Evolutionary conservation across 2,329 filamentous ascomycete species (phyloP).

Genomic region (Pseudocercospora pini-densiflorae): DNA sequence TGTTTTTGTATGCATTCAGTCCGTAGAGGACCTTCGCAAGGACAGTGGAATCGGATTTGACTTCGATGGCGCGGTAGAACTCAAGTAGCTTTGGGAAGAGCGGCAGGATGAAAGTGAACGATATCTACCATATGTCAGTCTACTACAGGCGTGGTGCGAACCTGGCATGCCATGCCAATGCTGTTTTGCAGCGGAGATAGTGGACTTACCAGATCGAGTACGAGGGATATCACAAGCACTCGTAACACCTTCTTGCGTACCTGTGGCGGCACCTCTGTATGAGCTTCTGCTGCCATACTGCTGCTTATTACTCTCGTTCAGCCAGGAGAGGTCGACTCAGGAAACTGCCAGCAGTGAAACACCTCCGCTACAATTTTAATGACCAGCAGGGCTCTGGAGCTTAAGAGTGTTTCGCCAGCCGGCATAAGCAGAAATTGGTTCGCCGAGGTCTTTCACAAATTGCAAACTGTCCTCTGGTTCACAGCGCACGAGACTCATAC

Average conservation of each 20-base stretch:
- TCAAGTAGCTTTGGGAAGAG: constrained; percentile 94
- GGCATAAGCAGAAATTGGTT: background rate
- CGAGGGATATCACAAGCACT: constrained; percentile 31
- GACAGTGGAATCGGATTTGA: constrained; percentile 62
- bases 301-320: background rate
- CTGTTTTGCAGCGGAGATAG: background rate
- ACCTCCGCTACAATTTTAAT: background rate
- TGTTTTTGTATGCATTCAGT: constrained; percentile 92
- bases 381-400: background rate
- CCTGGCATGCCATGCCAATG: no score
- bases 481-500: background rate
- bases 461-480: background rate
- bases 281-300: constrained; percentile 21
- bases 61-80: constrained; percentile 90
- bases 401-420: background rate
- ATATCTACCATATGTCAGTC: constrained; percentile 65
- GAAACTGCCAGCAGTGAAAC: background rate
- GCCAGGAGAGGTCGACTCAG: background rate
- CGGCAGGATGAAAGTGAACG: constrained; percentile 97
- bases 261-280: constrained; percentile 15
- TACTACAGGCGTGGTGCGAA: no score
- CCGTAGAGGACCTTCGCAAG: constrained; percentile 79
- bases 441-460: background rate
- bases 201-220: constrained; percentile 32
- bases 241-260: constrained; percentile 31